Evolutionary conservation across 1,284 basidiomycete genomes (phyloP).

Genomic region (Tilletia setariae): DNA sequence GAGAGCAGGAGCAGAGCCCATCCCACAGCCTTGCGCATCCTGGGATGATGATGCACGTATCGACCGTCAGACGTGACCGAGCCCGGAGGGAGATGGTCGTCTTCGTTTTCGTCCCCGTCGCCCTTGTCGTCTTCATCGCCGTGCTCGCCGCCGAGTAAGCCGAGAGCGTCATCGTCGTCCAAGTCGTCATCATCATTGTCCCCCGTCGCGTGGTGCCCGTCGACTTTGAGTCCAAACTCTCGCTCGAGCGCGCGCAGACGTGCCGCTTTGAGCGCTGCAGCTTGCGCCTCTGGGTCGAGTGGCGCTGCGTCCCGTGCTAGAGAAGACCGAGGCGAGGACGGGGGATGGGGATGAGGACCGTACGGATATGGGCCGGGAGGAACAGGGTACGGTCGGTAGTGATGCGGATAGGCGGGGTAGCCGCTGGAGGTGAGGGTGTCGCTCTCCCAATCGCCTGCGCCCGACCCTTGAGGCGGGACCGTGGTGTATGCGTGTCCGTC

Average conservation of each 20-base stretch:
- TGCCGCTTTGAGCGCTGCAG: constrained; percentile 1
- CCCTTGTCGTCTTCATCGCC: neutral
- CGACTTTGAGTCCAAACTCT: constrained; percentile 13
- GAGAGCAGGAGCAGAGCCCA: neutral
- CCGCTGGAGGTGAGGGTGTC: constrained; percentile 31
- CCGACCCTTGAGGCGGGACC: constrained; percentile 27
- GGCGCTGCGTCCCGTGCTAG: neutral
- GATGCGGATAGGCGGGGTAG: neutral
- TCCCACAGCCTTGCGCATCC: neutral
- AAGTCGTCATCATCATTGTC: neutral
- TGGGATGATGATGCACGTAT: constrained; percentile 2
- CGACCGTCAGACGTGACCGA: neutral
- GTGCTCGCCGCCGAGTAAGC: neutral
- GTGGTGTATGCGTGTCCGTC: constrained; percentile 46
- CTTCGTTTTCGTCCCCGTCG: neutral
- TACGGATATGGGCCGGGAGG: constrained; percentile 6
- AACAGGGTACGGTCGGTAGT: neutral
- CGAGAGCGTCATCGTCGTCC: neutral
- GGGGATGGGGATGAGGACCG: neutral
- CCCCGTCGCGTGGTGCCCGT: neutral
- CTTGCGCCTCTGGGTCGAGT: neutral
- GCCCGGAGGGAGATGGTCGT: neutral
- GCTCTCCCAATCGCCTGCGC: constrained; percentile 40
- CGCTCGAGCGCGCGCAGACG: constrained; percentile 12
- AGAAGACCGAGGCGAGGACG: no score